Conservation (phyloP, 116 monocot genomes). For the Iris pallida region DNA sequence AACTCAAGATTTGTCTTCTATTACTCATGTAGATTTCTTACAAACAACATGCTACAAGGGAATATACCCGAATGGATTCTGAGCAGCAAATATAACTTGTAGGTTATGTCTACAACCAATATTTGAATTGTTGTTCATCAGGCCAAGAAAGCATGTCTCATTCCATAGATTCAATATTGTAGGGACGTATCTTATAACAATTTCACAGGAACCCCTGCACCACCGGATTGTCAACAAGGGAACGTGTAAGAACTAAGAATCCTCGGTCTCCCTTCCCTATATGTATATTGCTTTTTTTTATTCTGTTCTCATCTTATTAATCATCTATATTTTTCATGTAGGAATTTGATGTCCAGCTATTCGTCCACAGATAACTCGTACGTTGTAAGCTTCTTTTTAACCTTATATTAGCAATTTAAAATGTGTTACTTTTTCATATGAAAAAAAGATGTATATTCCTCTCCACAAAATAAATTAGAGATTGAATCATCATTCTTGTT, state of each 20-base stretch:
- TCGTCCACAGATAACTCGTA: constrained; percentile 46
- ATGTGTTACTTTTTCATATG: too few species aligned
- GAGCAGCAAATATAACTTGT: constrained; percentile 37
- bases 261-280: too few species aligned
- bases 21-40: constrained; percentile 42
- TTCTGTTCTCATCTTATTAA: not conserved
- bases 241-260: constrained; percentile 25
- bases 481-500: too few species aligned
- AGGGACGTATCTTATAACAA: constrained; percentile 72
- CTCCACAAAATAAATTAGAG: too few species aligned
- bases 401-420: too few species aligned
- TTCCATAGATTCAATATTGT: not conserved
- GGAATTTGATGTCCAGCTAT: constrained; percentile 53
- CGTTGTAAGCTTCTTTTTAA: too few species aligned
- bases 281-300: not conserved
- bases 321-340: constrained; percentile 13
- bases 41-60: constrained; percentile 57
- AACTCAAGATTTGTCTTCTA: too few species aligned
- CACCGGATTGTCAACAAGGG: constrained; percentile 26
- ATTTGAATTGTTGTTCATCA: too few species aligned
- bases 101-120: constrained; percentile 6
- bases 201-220: constrained; percentile 35
- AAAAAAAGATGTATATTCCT: too few species aligned
- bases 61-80: constrained; percentile 61
- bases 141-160: too few species aligned